Evolutionary conservation across 202 grass and related monocot genomes (phyloP), one percentile per base, ranked within the genome.

Genomic region (Zoysia matrella): DNA sequence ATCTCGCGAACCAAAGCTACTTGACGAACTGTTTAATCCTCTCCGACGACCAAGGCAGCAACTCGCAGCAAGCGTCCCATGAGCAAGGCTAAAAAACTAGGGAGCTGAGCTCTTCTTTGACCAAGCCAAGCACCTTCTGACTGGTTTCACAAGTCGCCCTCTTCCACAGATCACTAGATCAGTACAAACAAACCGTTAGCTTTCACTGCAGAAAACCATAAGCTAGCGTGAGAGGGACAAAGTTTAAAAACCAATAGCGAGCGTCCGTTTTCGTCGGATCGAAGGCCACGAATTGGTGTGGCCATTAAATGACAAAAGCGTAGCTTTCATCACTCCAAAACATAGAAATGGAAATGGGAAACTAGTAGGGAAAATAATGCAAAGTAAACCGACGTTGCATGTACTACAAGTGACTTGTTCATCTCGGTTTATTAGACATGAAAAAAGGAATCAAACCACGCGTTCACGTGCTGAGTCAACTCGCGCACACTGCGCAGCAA

Each of bases 151-250:
- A 71, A 71, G 45, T 11, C 67, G 52, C 72, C 3, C 55, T 75
- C 79, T 75, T 52, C 52, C 69, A 43, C 8, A 36, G 30, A 36
- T 36, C 30, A 36, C 30, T 36, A 69, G 74, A 56, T 22, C 83
- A 75, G 64, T 65, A 83, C n/a, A 30, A 42, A 42, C 12, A 79
- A 79, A 47, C 49, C 44, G 5, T 69, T 90, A 71, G 74, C 70
- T 83, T 90, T 83, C 74, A 57, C 84, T 86, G 84, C 79, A 86
- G 8, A 83, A 75, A 65, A 75, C 12, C 77, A 83, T 46, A 57
- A 47, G 64, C 30, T 36, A 36, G 30, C 30, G 30, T 36, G 30
- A 36, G 30, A 36, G 30, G 30, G 30, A 36, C 30, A 74, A 67
- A 68, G 75, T 22, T 60, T 36, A 54, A 7, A 39, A 45, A 5